A percentile compares a stretch with the other conserved stretches of the same genome.
phyloP scores from a whole-genome alignment of 2,329 filamentous ascomycete species.

The Mycosphaerella sp. region DNA sequence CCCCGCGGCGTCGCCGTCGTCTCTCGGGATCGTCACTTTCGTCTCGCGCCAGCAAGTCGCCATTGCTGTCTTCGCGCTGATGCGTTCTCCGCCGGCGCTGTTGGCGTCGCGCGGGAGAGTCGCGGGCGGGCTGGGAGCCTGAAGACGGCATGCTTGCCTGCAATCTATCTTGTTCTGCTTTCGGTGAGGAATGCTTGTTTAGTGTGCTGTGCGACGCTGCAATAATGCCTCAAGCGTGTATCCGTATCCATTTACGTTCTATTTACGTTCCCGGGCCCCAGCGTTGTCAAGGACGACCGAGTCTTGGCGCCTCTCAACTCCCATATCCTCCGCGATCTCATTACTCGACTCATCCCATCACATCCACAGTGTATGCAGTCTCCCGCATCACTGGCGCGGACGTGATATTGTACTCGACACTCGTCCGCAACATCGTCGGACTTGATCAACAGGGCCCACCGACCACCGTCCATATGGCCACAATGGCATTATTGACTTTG shows the following conservation, averaged over 20 bases:
- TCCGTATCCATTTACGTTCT: background rate
- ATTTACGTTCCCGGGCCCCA: background rate
- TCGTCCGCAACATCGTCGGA: no score
- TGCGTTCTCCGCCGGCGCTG: constrained; percentile 29
- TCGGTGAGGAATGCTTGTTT: background rate
- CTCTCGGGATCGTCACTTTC: constrained; percentile 9
- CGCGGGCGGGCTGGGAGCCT: constrained; percentile 15
- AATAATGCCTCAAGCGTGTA: background rate
- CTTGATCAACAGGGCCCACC: no score
- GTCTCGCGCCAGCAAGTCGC: constrained; percentile 26
- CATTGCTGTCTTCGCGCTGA: constrained; percentile 33
- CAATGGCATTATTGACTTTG: no score
- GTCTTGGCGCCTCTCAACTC: no score
- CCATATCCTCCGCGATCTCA: no score
- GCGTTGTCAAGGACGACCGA: background rate
- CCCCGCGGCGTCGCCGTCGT: background rate
- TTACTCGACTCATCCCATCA: no score
- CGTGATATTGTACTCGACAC: no score
- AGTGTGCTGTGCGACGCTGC: background rate
- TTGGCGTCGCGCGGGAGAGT: constrained; percentile 29
- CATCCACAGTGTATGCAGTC: no score
- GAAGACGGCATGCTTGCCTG: constrained; percentile 1
- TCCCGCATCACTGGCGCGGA: no score
- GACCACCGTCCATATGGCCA: no score
- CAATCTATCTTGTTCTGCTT: background rate